phyloP scores from a whole-genome alignment of 768 basidiomycete species.

The Crassisporium funariophilum region DNA sequence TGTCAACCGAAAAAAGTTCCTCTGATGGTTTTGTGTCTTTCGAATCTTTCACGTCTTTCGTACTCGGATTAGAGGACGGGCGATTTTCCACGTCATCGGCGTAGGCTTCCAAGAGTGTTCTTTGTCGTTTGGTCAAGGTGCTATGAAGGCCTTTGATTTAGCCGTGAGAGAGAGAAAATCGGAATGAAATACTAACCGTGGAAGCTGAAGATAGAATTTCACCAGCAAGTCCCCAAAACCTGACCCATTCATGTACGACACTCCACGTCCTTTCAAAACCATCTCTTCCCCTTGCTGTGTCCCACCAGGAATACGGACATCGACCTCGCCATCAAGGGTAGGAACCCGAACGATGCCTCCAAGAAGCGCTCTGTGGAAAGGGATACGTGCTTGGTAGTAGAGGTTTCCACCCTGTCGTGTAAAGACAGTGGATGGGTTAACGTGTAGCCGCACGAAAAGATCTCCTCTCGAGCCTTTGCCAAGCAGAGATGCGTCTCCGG shows the following conservation, averaged over 20 bases:
- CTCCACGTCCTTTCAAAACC: constrained; percentile 87
- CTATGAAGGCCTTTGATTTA: constrained; percentile 41
- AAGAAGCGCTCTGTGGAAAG: constrained; percentile 89
- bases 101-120: constrained; percentile 84
- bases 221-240: constrained; percentile 87
- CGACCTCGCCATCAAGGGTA: constrained; percentile 94
- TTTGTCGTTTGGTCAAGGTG: constrained; percentile 80
- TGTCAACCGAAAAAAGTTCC: constrained; percentile 42
- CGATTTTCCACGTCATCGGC: constrained; percentile 89
- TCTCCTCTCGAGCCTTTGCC: constrained; percentile 83
- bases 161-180: not conserved
- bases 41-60: constrained; percentile 12
- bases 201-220: constrained; percentile 83
- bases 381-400: constrained; percentile 87
- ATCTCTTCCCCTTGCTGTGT: constrained; percentile 98
- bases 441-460: constrained; percentile 83
- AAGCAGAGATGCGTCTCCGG: constrained; percentile 82
- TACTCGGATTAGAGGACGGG: constrained; percentile 13
- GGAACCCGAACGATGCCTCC: constrained; percentile 92
- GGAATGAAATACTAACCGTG: constrained; percentile 61
- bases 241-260: constrained; percentile 58
- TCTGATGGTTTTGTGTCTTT: constrained; percentile 10
- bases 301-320: constrained; percentile 88
- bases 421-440: constrained; percentile 83
- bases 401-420: constrained; percentile 89